Evolutionary conservation across 306 rosid species (phyloP), one percentile per base, ranked within the genome.

Genomic region (Fagus sylvatica): DNA sequence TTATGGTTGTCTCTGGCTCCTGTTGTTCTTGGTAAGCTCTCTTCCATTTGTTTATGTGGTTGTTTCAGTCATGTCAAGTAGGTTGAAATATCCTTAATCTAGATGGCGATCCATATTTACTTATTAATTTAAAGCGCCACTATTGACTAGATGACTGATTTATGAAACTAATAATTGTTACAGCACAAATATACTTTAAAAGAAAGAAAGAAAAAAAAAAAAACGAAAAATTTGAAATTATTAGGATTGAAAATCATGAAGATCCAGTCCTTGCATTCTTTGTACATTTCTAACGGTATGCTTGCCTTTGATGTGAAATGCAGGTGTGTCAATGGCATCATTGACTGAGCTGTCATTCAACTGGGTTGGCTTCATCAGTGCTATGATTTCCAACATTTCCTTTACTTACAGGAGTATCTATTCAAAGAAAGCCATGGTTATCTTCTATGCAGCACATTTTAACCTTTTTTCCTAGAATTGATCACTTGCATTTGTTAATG

Each of bases 401-500:
- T 87, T 87, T 55, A 87, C 91, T 42, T 87, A 87, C 76, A 87
- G 91, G 82, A 87, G 91, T 78, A 53, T 87, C 76, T 85, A 87
- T 61, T 94, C 98, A 67, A 94, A 94, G 97, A 94, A 94, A 82
- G 98, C 98, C 76, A 94, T 94, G 98, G 98, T 94, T 69, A 83
- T 71, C 57, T 49, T 73, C 86, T 53, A 46, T 56, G 61, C 48
- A 42, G 71, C 68, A 73, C 66, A 16, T 4, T 42, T 65, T 60
- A 16, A 67, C 54, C 71, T 54, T 48, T 79, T 68, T 72, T 59
- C 71, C 39, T 66, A 6, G 71, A 61, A 53, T 42, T 12, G 4
- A 13, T 4, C 37, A 42, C 7, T 30, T 71, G 19, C 5, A 78
- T 65, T 59, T 17, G 15, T 48, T 67, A 2, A 6, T 62, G 41